Evolutionary conservation across 371 early-diverging fungal species (phyloP), one percentile per base, ranked within the genome.

Genomic region (Parasitella parasitica): DNA sequence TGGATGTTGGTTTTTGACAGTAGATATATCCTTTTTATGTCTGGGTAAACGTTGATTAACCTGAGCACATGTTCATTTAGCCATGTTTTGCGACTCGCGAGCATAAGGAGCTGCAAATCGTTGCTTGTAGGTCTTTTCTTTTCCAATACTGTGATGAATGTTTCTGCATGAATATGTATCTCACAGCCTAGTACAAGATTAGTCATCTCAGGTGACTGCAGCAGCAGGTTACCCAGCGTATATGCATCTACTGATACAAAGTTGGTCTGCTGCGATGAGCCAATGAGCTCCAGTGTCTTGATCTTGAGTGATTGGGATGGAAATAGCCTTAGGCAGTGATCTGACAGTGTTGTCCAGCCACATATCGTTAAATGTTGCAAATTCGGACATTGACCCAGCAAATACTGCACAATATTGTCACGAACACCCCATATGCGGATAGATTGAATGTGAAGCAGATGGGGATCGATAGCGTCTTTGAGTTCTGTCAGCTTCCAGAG

Each of bases 301-400:
- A 70, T 52, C 2, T 59, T 46, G 7, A 62, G 37, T 27, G 54
- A 32, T 56, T 59, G 63, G 3, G 69, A 57, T 26, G 73, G 58
- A 1, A 60, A 52, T 2, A 77, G 30, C 9, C 52, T 36, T 15
- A 70, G 20, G 15, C 54, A 61, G 16, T 75, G 78, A 43, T 75
- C 67, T 5, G 78, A 75, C 1, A 78, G 38, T 1, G 78, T 78
- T 0, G 38, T 53, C 76, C 78, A 75, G 7, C 75, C 70, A 32
- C 49, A 61, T 0, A 78, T 41, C 0, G 60, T 61, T 6, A 78
- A 50, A 7, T 71, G 60, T 38, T 65, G 48, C 9, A 78, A 49
- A 32, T 71, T 61, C n/a, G 27, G 52, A 26, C 78, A 78, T n/a
- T 50, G 48, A 0, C 41, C 55, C 13, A 78, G 13, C 6, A 78